phyloP scores from a whole-genome alignment of 2,329 filamentous ascomycete genomes.

The Capronia americana region DNA sequence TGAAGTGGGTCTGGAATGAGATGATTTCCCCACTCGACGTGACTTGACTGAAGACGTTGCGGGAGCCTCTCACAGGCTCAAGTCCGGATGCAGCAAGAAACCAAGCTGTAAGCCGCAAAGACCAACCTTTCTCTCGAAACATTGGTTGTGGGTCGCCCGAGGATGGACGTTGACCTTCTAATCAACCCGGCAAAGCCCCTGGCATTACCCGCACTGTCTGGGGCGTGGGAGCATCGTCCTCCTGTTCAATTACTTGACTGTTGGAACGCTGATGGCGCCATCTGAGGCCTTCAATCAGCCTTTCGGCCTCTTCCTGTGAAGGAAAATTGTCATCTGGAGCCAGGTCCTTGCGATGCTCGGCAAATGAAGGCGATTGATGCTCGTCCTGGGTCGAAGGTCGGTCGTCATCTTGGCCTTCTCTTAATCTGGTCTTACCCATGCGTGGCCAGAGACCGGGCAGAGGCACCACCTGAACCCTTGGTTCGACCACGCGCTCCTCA shows the following conservation, averaged over 20 bases:
- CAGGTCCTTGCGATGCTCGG: constrained; percentile 23
- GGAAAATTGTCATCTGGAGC: constrained; percentile 39
- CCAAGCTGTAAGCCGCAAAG: not conserved
- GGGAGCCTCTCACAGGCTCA: not conserved
- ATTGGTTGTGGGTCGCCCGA: not conserved
- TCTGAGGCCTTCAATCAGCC: constrained; percentile 34
- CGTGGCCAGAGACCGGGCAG: constrained; percentile 68
- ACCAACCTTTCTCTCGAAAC: not conserved
- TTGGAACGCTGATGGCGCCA: constrained; percentile 31
- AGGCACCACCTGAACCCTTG: constrained; percentile 69
- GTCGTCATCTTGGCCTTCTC: constrained; percentile 47
- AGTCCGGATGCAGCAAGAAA: not conserved
- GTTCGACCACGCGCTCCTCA: constrained; percentile 70
- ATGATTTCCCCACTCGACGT: constrained; percentile 17
- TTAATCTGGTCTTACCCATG: constrained; percentile 57
- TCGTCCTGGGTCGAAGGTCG: constrained; percentile 36
- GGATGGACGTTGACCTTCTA: not conserved
- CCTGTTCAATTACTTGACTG: constrained; percentile 35
- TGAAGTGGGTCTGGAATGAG: constrained; percentile 25
- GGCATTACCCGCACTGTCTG: constrained; percentile 30
- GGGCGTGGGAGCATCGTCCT: constrained; percentile 31
- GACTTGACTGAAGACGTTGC: not conserved
- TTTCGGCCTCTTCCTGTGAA: constrained; percentile 39
- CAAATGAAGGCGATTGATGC: constrained; percentile 28
- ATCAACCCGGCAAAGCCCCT: constrained; percentile 32